Conservation (phyloP, 2,329 filamentous ascomycete species). For the Fusarium chaquense region DNA sequence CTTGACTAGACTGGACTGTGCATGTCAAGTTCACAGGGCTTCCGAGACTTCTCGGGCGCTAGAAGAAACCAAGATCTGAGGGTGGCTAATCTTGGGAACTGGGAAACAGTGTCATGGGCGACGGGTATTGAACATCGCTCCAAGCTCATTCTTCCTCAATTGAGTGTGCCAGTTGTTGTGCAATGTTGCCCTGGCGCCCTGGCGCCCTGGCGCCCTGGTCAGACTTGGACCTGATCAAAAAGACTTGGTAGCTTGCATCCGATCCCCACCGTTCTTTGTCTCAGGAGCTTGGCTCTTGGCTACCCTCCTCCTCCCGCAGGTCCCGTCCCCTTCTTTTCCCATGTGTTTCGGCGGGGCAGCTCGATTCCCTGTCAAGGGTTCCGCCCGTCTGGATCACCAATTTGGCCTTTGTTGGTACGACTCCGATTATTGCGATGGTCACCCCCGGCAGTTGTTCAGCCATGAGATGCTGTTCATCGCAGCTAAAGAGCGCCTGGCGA, state of each 20-base stretch:
- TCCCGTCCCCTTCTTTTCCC: slow-evolving; percentile 4
- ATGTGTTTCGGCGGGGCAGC: slow-evolving; percentile 21
- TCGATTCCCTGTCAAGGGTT: slow-evolving; percentile 37
- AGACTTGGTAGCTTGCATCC: not conserved
- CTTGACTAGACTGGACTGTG: slow-evolving; percentile 2
- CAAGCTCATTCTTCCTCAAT: not conserved
- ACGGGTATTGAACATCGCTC: slow-evolving; percentile 9
- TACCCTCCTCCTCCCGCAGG: slow-evolving; percentile 3
- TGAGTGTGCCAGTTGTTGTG: not conserved
- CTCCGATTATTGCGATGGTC: slow-evolving; percentile 37
- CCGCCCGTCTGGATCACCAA: slow-evolving; percentile 40
- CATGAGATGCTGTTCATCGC: slow-evolving; percentile 28
- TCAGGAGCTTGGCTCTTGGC: slow-evolving; percentile 18
- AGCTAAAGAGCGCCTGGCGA: slow-evolving; percentile 22
- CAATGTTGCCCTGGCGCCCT: not conserved
- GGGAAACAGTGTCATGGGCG: slow-evolving; percentile 27
- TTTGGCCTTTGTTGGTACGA: slow-evolving; percentile 25
- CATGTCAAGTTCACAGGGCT: slow-evolving; percentile 22
- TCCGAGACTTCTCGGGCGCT: slow-evolving; percentile 38
- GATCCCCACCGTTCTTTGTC: slow-evolving; percentile 20
- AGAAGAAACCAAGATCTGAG: slow-evolving; percentile 29
- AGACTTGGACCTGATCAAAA: not conserved
- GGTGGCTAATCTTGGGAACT: not conserved
- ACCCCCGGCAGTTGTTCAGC: slow-evolving; percentile 27
- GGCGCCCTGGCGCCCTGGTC: not conserved